Conservation (phyloP, 345 rosid species). For the Alliaria petiolata region DNA sequence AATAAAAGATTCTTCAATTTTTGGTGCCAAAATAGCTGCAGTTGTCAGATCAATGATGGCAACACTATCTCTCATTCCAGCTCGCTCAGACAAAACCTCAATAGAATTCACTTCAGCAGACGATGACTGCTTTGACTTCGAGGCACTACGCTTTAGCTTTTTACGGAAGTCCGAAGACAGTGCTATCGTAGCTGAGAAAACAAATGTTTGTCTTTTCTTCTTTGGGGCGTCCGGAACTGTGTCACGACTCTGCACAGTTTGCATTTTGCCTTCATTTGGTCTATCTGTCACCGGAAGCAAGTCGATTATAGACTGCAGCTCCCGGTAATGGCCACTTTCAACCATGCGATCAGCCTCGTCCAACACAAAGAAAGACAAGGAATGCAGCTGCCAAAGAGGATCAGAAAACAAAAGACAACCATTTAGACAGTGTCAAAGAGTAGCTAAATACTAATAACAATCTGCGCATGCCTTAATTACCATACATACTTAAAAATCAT, state of each 20-base stretch:
- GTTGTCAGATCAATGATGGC: constrained; percentile 90
- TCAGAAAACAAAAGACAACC: background rate
- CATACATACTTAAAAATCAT: background rate
- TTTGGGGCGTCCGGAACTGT: constrained; percentile 56
- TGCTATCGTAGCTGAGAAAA: constrained; percentile 95
- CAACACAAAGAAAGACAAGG: constrained; percentile 88
- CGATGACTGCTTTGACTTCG: constrained; percentile 57
- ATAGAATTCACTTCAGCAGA: constrained; percentile 68
- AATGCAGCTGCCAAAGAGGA: constrained; percentile 67
- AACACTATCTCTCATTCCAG: constrained; percentile 82
- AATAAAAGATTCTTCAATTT: constrained; percentile 70
- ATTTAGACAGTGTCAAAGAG: constrained; percentile 2
- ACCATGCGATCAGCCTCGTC: constrained; percentile 99
- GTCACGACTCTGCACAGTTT: constrained; percentile 47
- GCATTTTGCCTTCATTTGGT: constrained; percentile 42
- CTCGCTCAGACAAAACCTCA: constrained; percentile 79
- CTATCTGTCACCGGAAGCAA: constrained; percentile 62
- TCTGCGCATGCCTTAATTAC: background rate
- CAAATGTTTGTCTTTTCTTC: constrained; percentile 93
- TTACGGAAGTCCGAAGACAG: constrained; percentile 88
- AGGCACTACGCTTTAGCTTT: constrained; percentile 74
- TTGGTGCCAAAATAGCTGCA: constrained; percentile 62
- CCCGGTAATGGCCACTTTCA: constrained; percentile 90
- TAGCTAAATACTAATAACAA: background rate
- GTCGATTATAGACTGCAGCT: constrained; percentile 93